phyloP scores from a whole-genome alignment of 192 early-diverging fungal genomes.

The Dissophora ornata region DNA sequence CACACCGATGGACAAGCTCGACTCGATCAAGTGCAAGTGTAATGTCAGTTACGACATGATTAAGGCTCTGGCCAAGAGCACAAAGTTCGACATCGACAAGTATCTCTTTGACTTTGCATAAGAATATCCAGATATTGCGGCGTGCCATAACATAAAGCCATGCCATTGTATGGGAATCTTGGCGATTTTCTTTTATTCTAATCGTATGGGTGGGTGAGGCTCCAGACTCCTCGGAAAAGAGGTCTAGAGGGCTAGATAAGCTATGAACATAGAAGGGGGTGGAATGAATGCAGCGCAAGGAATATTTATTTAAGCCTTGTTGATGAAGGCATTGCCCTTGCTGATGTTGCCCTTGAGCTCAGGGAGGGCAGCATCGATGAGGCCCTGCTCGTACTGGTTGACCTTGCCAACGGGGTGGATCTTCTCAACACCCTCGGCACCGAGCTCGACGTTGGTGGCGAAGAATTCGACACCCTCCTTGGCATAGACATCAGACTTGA shows the following conservation, averaged over 20 bases:
- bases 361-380: constrained; percentile 78
- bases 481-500: constrained; percentile 73
- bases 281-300: neutral
- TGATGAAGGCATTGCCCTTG: constrained; percentile 88
- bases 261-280: constrained; percentile 32
- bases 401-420: constrained; percentile 84
- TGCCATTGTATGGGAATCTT: too few species aligned
- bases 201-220: constrained; percentile 12
- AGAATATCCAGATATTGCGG: neutral
- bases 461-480: constrained; percentile 73
- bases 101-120: constrained; percentile 78
- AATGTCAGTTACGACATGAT: constrained; percentile 88
- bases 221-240: neutral
- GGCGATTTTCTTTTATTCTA: constrained; percentile 16
- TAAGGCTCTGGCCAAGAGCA: constrained; percentile 73
- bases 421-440: constrained; percentile 81
- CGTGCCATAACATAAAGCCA: neutral
- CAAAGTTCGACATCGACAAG: constrained; percentile 88
- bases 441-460: constrained; percentile 79
- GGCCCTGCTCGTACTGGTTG: constrained; percentile 83
- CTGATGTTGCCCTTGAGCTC: constrained; percentile 91
- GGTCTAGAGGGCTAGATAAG: neutral
- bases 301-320: constrained; percentile 33
- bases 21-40: constrained; percentile 88
- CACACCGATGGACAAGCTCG: constrained; percentile 78